These are phyloP conservation scores for Lotmaria passim DNA, from an alignment of 208 protist species.

Conservation along the genomic window DNA sequence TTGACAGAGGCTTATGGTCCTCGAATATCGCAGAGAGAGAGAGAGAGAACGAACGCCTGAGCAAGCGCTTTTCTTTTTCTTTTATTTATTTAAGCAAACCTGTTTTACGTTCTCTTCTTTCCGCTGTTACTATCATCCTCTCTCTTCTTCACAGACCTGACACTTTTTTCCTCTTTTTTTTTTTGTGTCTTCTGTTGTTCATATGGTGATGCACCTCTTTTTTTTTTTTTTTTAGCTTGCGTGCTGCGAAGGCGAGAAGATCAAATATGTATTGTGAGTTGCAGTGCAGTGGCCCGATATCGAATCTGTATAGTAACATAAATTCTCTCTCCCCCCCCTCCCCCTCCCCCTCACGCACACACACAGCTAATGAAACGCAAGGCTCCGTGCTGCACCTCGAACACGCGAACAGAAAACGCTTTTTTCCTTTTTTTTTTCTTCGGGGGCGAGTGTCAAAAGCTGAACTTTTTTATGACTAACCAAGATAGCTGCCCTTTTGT, in stretches of 20 bases:
- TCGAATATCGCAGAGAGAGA: too few relatives aligned
- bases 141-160: conserved; percentile 11
- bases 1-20: too few relatives aligned
- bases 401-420: too few relatives aligned
- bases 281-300: not conserved
- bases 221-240: not conserved
- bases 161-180: not conserved
- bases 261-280: not conserved
- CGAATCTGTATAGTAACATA: not conserved
- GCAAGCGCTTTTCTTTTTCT: too few relatives aligned
- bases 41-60: too few relatives aligned
- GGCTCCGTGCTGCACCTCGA: too few relatives aligned
- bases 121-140: not conserved
- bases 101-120: not conserved
- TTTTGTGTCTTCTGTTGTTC: not conserved
- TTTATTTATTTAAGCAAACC: conserved; percentile 11
- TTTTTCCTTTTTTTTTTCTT: too few relatives aligned
- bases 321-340: not conserved
- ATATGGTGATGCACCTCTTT: not conserved
- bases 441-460: too few relatives aligned
- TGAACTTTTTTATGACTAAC: too few relatives aligned
- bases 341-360: too few relatives aligned
- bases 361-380: too few relatives aligned
- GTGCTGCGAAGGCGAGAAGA: not conserved
- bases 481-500: too few relatives aligned